phyloP scores from a whole-genome alignment of 1,139 yeast genomes.

The Zygosaccharomyces sapae region DNA sequence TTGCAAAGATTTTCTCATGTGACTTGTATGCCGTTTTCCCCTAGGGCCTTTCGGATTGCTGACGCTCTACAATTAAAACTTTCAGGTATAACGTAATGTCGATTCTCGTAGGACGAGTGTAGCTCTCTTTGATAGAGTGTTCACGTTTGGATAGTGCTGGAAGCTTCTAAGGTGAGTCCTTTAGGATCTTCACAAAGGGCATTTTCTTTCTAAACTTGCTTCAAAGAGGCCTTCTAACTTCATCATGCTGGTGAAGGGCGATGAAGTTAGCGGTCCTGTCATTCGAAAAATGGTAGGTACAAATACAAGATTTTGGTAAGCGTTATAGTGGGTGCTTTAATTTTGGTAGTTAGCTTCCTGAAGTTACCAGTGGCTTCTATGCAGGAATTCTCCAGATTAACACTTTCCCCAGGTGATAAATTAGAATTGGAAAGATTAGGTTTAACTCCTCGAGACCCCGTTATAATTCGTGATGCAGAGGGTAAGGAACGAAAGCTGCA shows the following conservation, averaged over 20 bases:
- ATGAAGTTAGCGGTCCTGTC: neutral
- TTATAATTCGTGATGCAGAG: slow-evolving; percentile 21
- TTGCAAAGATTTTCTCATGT: neutral
- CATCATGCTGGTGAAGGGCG: neutral
- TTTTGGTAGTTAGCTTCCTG: neutral
- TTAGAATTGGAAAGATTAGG: slow-evolving; percentile 34
- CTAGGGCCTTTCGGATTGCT: neutral
- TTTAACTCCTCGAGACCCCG: slow-evolving; percentile 39
- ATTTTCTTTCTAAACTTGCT: neutral
- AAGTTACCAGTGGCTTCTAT: neutral
- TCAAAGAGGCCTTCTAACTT: slow-evolving; percentile 1
- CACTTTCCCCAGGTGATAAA: neutral
- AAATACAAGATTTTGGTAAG: neutral
- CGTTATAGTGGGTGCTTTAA: neutral
- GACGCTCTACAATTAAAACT: neutral
- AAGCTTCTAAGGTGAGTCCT: neutral
- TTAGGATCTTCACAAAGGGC: neutral
- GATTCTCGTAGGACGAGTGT: no score
- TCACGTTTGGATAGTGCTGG: no score
- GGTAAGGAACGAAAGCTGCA: slow-evolving; percentile 37
- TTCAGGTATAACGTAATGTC: no score
- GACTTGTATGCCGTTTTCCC: neutral
- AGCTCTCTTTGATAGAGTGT: no score
- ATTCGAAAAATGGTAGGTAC: neutral
- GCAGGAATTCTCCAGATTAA: neutral